Evolutionary conservation across 805 yeast species (phyloP).

Genomic region (Candida germanica): DNA sequence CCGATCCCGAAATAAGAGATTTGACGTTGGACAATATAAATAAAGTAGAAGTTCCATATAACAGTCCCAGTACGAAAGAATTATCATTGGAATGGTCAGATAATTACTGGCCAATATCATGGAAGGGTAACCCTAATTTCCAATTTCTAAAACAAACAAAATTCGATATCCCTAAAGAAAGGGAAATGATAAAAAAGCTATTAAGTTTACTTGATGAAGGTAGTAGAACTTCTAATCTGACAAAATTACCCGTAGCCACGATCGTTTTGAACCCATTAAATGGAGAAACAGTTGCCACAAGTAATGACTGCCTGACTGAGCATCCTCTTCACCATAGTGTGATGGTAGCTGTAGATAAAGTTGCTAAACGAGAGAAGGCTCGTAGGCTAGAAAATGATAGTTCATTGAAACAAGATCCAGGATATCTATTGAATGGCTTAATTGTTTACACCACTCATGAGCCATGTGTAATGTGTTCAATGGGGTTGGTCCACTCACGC

Average conservation of each 20-base stretch:
- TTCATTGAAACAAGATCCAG: constrained; percentile 11
- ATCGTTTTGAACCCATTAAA: constrained; percentile 61
- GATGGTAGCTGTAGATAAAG: constrained; percentile 63
- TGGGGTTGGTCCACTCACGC: constrained; percentile 94
- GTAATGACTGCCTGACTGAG: constrained; percentile 26
- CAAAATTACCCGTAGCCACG: constrained; percentile 49
- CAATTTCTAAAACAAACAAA: constrained; percentile 59
- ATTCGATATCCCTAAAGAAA: constrained; percentile 47
- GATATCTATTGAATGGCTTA: constrained; percentile 71
- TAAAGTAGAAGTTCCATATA: constrained; percentile 47
- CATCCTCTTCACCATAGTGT: constrained; percentile 71
- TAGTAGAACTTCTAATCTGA: constrained; percentile 1
- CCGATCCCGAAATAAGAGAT: constrained; percentile 8
- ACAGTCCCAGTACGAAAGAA: constrained; percentile 72
- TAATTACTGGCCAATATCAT: constrained; percentile 79
- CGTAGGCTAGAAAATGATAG: constrained; percentile 24
- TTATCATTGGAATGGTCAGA: constrained; percentile 62
- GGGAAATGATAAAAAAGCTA: constrained; percentile 17
- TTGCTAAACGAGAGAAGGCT: constrained; percentile 54
- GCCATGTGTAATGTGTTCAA: constrained; percentile 94
- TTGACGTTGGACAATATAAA: constrained; percentile 8
- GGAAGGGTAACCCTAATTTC: constrained; percentile 89
- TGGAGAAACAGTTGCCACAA: constrained; percentile 32
- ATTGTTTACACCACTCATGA: constrained; percentile 90
- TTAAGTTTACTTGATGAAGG: constrained; percentile 5